Base-by-base conservation (phyloP, 805 yeast species). In the Candida orba region DNA sequence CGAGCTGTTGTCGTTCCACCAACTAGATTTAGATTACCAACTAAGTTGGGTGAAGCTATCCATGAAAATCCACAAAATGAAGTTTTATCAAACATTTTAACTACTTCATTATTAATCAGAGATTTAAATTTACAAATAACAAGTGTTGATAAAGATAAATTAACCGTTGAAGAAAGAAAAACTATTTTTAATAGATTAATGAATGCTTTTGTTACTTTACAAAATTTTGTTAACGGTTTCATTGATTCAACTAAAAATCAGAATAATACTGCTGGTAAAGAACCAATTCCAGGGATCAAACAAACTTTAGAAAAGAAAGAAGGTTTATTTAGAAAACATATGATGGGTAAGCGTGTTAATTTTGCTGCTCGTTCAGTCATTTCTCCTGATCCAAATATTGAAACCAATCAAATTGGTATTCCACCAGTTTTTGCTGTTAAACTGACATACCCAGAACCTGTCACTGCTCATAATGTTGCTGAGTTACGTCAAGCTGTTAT, bases 281-380 rank as follows among this genome's bases (percentile, higher is more conserved):
- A 58, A 30, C 90, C 96, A 23, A 76, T 78, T 34, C 99, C 99
- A 3, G 99, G 99, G 71, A 79, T 93, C 58, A 93, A 93, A 64
- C 99, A 93, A 72, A 95, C 96, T 10, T 73, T 93, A 59, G 99
- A 93, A 67, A 91, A 93, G 80, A 93, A 93, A 64, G 99, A 93
- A 68, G 99, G 99, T 63, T 73, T 91, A 52, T 93, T 93, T 74
- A 80, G 99, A 72, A 93, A 91, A 64, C 96, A 93, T 62, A 93
- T 93, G 99, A 93, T 93, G 99, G 99, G 99, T 63, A 93, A 93
- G 74, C 89, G 99, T 73, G 99, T 93, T 47, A 95, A 93, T 65
- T 91, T 87, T 60, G 96, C 98, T 42, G 99, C 99, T 41, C 88
- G 99, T 69, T 91, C 99, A 9, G 99, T 93, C 57, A 93, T 93